phyloP scores from a whole-genome alignment of 345 rosid genomes.

The Aquilaria sinensis region DNA sequence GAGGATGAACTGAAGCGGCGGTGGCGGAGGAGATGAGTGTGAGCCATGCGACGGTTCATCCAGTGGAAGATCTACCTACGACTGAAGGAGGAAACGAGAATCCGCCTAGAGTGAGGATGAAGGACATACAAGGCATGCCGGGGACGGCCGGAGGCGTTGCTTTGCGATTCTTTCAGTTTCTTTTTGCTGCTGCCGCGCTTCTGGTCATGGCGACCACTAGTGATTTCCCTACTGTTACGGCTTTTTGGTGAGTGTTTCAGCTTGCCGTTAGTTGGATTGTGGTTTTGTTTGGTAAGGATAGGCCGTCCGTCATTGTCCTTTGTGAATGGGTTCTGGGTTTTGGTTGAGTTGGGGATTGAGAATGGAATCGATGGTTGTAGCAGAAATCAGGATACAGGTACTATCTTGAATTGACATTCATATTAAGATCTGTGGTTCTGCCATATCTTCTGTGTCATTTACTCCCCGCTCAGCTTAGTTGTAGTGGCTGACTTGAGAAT shows the following conservation, averaged over 20 bases:
- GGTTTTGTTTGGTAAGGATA: conserved; percentile 1
- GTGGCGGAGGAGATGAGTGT: conserved; percentile 50
- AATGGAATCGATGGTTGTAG: too few species aligned
- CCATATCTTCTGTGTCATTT: too few species aligned
- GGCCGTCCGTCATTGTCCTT: too few species aligned
- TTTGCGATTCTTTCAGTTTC: conserved; percentile 51
- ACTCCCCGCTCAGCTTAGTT: too few species aligned
- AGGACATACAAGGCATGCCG: conserved; percentile 67
- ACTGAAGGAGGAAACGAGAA: conserved; percentile 33
- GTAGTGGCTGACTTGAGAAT: too few species aligned
- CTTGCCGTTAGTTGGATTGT: neutral
- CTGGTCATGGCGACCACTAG: conserved; percentile 62
- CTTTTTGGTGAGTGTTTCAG: conserved; percentile 41
- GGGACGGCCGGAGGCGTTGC: conserved; percentile 62
- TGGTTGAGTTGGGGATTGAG: too few species aligned
- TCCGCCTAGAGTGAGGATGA: conserved; percentile 54
- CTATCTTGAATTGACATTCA: too few species aligned
- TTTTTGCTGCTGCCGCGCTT: conserved; percentile 56
- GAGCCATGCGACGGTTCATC: conserved; percentile 83
- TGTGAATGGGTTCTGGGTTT: too few species aligned
- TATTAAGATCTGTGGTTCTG: too few species aligned
- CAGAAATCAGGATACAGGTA: too few species aligned
- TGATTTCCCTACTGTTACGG: conserved; percentile 69
- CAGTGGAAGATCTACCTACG: conserved; percentile 58
- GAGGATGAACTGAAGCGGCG: conserved; percentile 34